Evolutionary conservation across 768 basidiomycete genomes (phyloP), one percentile per base, ranked within the genome.

Genomic region (Boletellus emodensis): DNA sequence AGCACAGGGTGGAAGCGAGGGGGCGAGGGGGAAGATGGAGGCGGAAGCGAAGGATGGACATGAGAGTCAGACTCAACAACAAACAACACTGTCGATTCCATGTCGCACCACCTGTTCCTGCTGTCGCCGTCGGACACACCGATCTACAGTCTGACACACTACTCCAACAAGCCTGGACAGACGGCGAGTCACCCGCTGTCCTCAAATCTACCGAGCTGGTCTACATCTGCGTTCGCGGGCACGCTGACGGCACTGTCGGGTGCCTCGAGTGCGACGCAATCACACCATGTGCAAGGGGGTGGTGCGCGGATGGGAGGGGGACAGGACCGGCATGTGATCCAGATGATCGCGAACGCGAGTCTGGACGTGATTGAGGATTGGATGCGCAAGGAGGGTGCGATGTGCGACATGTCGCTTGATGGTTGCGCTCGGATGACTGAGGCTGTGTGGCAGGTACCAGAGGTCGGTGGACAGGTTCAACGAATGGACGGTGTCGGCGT

Each of bases 311-410:
- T 88, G 68, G 90, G 87, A 11, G 86, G 87, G 6, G 90, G 87
- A 13, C 87, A 87, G 70, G 88, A 91, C 63, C 77, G 90, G 46
- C 93, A 96, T 79, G 91, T 99, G 52, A 90, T 94, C 61, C 95
- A 98, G 75, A 96, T 99, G 90, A 93, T 98, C 63, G 95, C 94
- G 18, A 95, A 98, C 68, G 93, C 92, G 44, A 93, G 90, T 61
- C 72, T 99, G 68, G 96, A 99, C 71, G 84, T 85, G 61, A 82
- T 99, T 52, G 96, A 99, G 62, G 96, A 99, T 62, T 80, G 88
- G 40, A 90, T 90, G 82, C 78, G 85, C 57, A 84, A 83, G 60
- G 90, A 91, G 64, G 82, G 77, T 56, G 72, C 78, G 53, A 92
- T 92, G 90, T 90, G 69, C 59, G 85, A 75, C n/a, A 28, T n/a